Evolutionary conservation across 495 filamentous ascomycete genomes (phyloP).

Genomic region (Talaromyces proteolyticus): DNA sequence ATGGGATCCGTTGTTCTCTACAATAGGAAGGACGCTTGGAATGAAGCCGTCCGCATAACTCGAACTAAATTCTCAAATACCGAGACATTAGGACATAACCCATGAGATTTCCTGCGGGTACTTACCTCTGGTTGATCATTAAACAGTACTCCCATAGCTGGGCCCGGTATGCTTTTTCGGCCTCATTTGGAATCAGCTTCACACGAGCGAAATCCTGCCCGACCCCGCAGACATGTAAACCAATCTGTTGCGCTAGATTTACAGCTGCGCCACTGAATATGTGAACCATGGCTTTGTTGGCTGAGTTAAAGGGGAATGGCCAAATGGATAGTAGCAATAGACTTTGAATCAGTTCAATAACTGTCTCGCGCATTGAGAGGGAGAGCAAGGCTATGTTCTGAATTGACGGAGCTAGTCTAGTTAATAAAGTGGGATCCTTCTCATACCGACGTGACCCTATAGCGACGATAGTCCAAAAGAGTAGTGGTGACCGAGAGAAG

Average conservation of each 20-base stretch:
- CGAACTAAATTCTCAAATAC: neutral
- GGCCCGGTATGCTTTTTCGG: neutral
- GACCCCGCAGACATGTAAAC: neutral
- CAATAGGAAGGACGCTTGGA: neutral
- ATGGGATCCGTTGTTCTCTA: neutral
- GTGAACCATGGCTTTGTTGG: neutral
- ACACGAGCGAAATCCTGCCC: neutral
- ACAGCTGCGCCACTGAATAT: neutral
- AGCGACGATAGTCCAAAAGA: neutral
- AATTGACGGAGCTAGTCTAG: neutral
- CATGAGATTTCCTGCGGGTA: too few relatives aligned
- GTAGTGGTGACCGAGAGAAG: neutral
- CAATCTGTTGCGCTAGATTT: neutral
- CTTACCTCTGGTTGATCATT: neutral
- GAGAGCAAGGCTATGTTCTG: neutral
- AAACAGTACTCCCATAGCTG: neutral
- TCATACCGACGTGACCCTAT: neutral
- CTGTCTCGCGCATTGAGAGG: neutral
- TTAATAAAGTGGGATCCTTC: neutral
- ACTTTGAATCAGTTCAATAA: neutral
- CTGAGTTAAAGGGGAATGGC: neutral
- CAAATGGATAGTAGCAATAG: neutral
- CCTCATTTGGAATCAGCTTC: neutral
- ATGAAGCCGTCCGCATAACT: neutral
- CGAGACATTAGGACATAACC: too few relatives aligned